Percentiles rank a stretch among this genome's conserved stretches.
Conservation (phyloP, 768 basidiomycete species). For the Lyophyllum decastes region DNA sequence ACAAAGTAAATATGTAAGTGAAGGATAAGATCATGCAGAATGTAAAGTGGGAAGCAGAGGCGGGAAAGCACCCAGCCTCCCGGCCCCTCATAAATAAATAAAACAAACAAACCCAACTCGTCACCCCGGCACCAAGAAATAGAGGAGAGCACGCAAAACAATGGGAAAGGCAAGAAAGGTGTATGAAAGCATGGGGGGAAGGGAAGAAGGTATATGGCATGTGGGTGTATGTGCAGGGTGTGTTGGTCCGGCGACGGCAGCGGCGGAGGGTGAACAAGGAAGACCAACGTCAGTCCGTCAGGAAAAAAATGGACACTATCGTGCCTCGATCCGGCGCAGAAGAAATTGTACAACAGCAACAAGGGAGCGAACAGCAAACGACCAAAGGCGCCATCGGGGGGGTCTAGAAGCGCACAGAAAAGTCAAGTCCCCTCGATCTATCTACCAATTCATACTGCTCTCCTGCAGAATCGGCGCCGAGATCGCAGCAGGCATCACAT, state of each 20-base stretch:
- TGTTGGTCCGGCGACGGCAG: conserved; percentile 1
- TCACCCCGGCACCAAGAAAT: conserved; percentile 15
- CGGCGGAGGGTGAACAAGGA: background rate
- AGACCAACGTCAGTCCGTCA: background rate
- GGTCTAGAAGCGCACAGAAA: background rate
- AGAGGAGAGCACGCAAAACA: background rate
- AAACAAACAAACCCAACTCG: conserved; percentile 4
- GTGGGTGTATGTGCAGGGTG: conserved; percentile 14
- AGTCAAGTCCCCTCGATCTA: too few relatives aligned
- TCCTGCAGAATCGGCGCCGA: conserved; percentile 77
- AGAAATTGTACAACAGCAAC: conserved; percentile 3
- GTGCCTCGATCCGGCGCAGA: background rate
- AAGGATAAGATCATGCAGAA: background rate
- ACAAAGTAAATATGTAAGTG: conserved; percentile 3
- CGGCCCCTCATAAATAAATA: conserved; percentile 11
- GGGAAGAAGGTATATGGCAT: conserved; percentile 7
- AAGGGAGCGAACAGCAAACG: background rate
- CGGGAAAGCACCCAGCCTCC: background rate
- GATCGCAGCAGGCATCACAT: conserved; percentile 62
- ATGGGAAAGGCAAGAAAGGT: conserved; percentile 3
- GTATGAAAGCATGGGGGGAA: background rate
- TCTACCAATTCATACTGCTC: conserved; percentile 85
- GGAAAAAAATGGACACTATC: background rate
- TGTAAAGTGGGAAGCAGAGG: background rate
- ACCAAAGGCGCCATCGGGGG: background rate